These are phyloP conservation scores for Blastobotrys americana DNA, from an alignment of 805 yeast genomes.

Conservation along the genomic window DNA sequence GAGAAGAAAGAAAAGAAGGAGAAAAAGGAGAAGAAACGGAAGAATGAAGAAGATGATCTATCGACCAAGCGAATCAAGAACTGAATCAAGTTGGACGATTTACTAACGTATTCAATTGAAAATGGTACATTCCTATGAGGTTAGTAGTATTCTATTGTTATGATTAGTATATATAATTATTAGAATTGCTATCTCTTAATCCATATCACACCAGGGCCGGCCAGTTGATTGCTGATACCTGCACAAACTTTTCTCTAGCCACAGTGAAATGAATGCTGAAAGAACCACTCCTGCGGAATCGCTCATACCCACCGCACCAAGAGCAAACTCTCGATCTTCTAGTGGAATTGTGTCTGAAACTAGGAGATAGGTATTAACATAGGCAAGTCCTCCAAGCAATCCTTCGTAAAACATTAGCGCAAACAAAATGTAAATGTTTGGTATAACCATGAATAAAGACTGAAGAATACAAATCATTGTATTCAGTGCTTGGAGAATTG, in stretches of 20 bases:
- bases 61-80: too few relatives aligned
- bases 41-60: too few relatives aligned
- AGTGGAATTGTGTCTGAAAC: slow-evolving; percentile 54
- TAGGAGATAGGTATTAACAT: slow-evolving; percentile 78
- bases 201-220: slow-evolving; percentile 67
- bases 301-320: slow-evolving; percentile 78
- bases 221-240: slow-evolving; percentile 61
- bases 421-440: slow-evolving; percentile 56
- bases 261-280: slow-evolving; percentile 70
- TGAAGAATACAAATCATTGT: slow-evolving; percentile 53
- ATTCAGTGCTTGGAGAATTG: slow-evolving; percentile 62
- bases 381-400: slow-evolving; percentile 81
- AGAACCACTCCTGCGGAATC: slow-evolving; percentile 78
- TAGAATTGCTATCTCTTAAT: slow-evolving; percentile 24
- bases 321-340: slow-evolving; percentile 61
- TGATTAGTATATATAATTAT: not conserved
- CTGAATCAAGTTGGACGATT: too few relatives aligned
- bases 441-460: slow-evolving; percentile 51
- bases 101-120: not conserved
- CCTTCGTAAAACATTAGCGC: slow-evolving; percentile 73
- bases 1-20: slow-evolving; percentile 27
- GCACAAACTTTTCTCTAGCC: slow-evolving; percentile 70
- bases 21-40: slow-evolving; percentile 18
- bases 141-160: not conserved
- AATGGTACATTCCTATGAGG: not conserved